These are phyloP conservation scores for Termitomyces sp. DNA, from an alignment of 768 basidiomycete genomes.

Conservation along the genomic window DNA sequence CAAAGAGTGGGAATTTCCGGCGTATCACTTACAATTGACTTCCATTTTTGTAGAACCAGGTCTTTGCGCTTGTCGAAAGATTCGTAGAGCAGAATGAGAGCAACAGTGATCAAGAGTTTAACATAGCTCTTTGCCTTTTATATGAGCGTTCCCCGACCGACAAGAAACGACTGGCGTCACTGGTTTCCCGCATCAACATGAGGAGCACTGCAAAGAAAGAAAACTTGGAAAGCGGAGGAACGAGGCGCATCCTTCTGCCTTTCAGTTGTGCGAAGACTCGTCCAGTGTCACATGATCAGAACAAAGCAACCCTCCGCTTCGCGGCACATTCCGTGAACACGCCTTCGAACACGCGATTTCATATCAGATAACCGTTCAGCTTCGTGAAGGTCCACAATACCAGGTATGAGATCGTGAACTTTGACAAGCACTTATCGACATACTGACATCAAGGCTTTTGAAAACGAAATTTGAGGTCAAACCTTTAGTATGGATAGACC, in stretches of 20 bases:
- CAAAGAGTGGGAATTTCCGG: background rate
- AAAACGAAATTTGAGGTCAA: background rate
- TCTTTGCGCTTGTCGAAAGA: background rate
- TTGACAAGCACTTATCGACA: background rate
- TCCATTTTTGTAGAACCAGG: constrained; percentile 1
- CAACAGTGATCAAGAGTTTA: background rate
- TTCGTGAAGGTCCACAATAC: background rate
- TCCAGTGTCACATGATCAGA: constrained; percentile 18
- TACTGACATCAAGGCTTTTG: background rate
- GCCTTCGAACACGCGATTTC: constrained; percentile 11
- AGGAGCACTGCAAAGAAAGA: constrained; percentile 17
- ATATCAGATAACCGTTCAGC: background rate
- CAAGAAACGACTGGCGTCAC: constrained; percentile 11
- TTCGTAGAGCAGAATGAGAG: background rate
- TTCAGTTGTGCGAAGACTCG: constrained; percentile 11
- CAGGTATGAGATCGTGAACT: background rate
- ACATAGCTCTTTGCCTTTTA: constrained; percentile 15
- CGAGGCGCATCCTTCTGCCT: constrained; percentile 17
- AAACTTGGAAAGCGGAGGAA: constrained; percentile 14
- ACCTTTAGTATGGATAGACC: background rate
- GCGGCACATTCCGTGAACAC: constrained; percentile 24
- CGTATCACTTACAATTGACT: constrained; percentile 3
- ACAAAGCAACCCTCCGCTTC: constrained; percentile 17
- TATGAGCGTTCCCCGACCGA: constrained; percentile 13
- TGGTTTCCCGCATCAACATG: constrained; percentile 19